Evolutionary conservation across 1,284 basidiomycete genomes (phyloP).

Genomic region (Crepidotus sp.): DNA sequence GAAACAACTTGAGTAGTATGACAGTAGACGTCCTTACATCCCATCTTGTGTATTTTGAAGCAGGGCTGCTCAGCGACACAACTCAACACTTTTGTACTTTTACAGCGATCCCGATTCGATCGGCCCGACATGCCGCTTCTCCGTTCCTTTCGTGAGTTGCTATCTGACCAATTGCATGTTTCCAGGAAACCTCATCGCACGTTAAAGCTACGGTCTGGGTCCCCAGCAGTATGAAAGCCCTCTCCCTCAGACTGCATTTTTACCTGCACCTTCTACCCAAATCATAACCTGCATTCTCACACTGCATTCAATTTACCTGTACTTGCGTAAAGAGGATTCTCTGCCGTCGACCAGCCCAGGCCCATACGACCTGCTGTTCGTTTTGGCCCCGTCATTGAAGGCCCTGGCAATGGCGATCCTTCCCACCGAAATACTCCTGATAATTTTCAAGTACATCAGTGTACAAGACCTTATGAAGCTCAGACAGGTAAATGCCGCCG

Average conservation of each 20-base stretch:
- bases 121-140: not conserved
- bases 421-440: conserved; percentile 30
- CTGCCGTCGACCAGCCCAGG: not conserved
- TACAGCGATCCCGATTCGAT: conserved; percentile 4
- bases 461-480: conserved; percentile 30
- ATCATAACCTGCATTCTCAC: conserved; percentile 4
- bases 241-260: not conserved
- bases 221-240: not conserved
- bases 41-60: too few species aligned
- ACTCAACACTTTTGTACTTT: too few species aligned
- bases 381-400: not conserved
- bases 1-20: not conserved
- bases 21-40: too few species aligned
- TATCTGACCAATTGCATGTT: not conserved
- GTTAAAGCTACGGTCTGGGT: conserved; percentile 1
- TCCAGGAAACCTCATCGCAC: not conserved
- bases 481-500: conserved; percentile 24
- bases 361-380: too few species aligned
- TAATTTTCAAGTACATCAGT: conserved; percentile 27
- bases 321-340: conserved; percentile 6
- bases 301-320: conserved; percentile 7
- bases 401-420: conserved; percentile 19
- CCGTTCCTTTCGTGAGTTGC: conserved; percentile 1
- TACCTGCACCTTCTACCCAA: not conserved
- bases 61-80: too few species aligned